Base-by-base conservation (phyloP, 2,329 filamentous ascomycete genomes). In the Clathrospora elynae region DNA sequence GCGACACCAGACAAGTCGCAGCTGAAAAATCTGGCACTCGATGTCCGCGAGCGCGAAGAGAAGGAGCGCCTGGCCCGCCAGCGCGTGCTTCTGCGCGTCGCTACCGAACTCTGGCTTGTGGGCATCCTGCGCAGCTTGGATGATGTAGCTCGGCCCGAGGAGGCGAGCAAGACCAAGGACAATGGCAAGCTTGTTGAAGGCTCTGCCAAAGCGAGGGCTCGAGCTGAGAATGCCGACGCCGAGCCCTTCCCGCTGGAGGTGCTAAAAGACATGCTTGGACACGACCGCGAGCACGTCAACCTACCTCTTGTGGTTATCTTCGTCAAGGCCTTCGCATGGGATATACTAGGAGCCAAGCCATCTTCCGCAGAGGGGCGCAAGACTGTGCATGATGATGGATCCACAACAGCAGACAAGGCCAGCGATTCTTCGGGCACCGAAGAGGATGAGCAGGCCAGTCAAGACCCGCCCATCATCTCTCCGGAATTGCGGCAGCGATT, bases 161-260 rank as follows among this genome's bases (percentile, higher is more conserved):
- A 86, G 61, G 73, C 78, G 78, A 70, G 80, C 78, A 69, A 82
- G 62, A 72, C 68, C n/a, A 82, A 82, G 55, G 81, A 84, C 55
- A 74, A 68, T 31, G 69, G 69, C 38, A 83, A 83, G 55, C 62
- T 72, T 11, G 66, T 72, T 1, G 79, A 82, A 51, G 76, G 76
- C 2, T 75, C 81, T 26, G 75, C 80, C 23, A 95, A 91, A 69
- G 73, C 78, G 5, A 81, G 77, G 75, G 32, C 83, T 67, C 77
- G 78, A 16, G 71, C 74, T 37, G 82, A 83, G 46, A 83, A 83
- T 18, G 83, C 80, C 26, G 84, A 87, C 46, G 81, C 89, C 2
- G 93, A 99, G 53, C 93, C 93, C 0, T 97, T 99, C 57, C 95
- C 95, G 3, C 77, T 99, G 13, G 93, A 99, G 68, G 92, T 97